A percentile compares a stretch with the other conserved stretches of the same genome.
Conservation (phyloP, 2,329 filamentous ascomycete genomes). For the Epichloe brachyelytri region DNA sequence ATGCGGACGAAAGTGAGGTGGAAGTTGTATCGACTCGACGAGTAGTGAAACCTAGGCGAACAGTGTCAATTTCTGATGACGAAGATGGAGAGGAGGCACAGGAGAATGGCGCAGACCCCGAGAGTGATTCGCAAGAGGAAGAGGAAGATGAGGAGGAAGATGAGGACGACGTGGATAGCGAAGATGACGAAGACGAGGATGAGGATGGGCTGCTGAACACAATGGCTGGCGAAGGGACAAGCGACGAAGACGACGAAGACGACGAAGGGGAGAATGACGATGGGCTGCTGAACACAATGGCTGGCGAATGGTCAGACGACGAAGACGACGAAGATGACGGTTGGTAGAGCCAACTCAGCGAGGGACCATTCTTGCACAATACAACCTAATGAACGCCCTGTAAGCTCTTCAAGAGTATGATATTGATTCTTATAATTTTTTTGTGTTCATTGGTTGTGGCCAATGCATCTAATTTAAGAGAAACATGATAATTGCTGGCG, state of each 20-base stretch:
- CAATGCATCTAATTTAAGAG: too few relatives aligned
- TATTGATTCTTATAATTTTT: too few relatives aligned
- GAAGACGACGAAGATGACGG: constrained; percentile 9
- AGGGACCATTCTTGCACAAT: too few relatives aligned
- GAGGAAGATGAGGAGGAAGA: constrained; percentile 6
- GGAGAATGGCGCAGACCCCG: constrained; percentile 1
- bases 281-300: constrained; percentile 20
- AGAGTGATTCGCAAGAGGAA: constrained; percentile 4
- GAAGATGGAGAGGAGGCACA: constrained; percentile 1
- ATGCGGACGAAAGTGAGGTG: neutral
- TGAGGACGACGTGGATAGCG: constrained; percentile 9
- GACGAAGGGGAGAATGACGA: constrained; percentile 8
- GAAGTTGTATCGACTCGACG: neutral
- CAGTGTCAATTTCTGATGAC: neutral
- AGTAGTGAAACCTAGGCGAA: neutral
- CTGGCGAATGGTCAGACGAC: constrained; percentile 19
- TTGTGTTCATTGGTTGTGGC: too few relatives aligned
- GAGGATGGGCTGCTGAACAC: constrained; percentile 16
- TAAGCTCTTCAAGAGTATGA: too few relatives aligned
- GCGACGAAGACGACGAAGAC: constrained; percentile 15
- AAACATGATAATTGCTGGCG: too few relatives aligned
- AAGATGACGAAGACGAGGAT: constrained; percentile 12
- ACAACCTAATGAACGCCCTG: too few relatives aligned
- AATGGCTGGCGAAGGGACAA: constrained; percentile 22
- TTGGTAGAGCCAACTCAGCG: constrained; percentile 6